phyloP scores from a whole-genome alignment of 2,329 filamentous ascomycete genomes.

The Chrysoporthe austroafricana region DNA sequence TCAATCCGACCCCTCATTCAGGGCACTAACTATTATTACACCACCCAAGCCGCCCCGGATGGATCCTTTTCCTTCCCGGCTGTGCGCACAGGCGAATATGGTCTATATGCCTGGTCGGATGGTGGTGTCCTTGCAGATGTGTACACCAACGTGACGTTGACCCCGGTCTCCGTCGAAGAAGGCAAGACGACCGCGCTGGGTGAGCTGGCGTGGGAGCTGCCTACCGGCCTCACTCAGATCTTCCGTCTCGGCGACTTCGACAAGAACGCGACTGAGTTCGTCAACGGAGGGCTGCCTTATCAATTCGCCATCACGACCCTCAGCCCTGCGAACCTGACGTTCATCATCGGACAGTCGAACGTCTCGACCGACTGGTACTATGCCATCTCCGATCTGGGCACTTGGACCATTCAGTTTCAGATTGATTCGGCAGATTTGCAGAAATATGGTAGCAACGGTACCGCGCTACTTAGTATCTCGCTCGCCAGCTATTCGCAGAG shows the following conservation, averaged over 20 bases:
- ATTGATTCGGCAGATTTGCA: conserved; percentile 19
- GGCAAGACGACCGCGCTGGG: conserved; percentile 43
- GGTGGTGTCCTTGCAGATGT: conserved; percentile 49
- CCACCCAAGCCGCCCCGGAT: conserved; percentile 45
- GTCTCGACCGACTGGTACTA: conserved; percentile 52
- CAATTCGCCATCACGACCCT: conserved; percentile 48
- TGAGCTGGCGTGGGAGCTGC: conserved; percentile 45
- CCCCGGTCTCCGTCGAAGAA: conserved; percentile 44
- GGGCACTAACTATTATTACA: conserved; percentile 55
- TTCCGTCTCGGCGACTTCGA: conserved; percentile 56
- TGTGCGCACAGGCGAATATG: conserved; percentile 50
- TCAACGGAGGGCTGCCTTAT: conserved; percentile 46
- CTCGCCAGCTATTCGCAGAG: conserved; percentile 50
- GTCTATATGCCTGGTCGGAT: conserved; percentile 54
- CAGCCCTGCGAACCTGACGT: conserved; percentile 51
- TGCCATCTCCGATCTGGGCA: conserved; percentile 45
- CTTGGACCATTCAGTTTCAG: conserved; percentile 42
- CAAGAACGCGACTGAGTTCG: conserved; percentile 49
- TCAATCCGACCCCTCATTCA: conserved; percentile 51
- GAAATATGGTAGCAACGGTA: conserved; percentile 28
- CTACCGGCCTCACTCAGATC: conserved; percentile 42
- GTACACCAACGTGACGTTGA: conserved; percentile 46
- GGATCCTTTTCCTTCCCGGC: conserved; percentile 49
- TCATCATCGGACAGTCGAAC: conserved; percentile 43
- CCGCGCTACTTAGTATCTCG: conserved; percentile 46